Percentiles rank a stretch among this genome's conserved stretches.
Evolutionary conservation across 2,329 filamentous ascomycete genomes (phyloP).

Genomic region (Trichophyton verrucosum): DNA sequence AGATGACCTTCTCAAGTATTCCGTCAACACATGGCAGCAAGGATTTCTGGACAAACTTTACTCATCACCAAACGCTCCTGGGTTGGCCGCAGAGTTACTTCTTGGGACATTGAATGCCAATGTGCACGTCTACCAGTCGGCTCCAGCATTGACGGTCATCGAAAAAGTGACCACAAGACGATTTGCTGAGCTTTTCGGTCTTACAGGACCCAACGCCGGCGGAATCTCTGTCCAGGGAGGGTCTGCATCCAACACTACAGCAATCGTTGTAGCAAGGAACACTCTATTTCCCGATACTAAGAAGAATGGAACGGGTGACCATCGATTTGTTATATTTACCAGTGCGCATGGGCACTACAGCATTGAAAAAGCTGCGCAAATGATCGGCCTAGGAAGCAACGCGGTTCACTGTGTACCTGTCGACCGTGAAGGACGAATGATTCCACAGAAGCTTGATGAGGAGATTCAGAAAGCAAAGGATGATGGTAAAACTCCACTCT

Average conservation of each 20-base stretch:
- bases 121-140: slow-evolving; percentile 86
- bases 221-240: slow-evolving; percentile 71
- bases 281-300: slow-evolving; percentile 71
- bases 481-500: slow-evolving; percentile 70
- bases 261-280: slow-evolving; percentile 79
- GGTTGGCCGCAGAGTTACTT: slow-evolving; percentile 71
- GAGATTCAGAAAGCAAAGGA: slow-evolving; percentile 49
- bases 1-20: slow-evolving; percentile 62
- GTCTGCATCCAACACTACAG: slow-evolving; percentile 70
- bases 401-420: slow-evolving; percentile 65
- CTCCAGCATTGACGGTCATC: slow-evolving; percentile 72
- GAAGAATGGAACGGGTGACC: slow-evolving; percentile 50
- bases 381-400: slow-evolving; percentile 66
- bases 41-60: slow-evolving; percentile 95
- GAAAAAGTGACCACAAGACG: slow-evolving; percentile 69
- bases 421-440: slow-evolving; percentile 60
- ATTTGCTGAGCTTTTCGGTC: slow-evolving; percentile 65
- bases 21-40: slow-evolving; percentile 97
- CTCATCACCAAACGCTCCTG: slow-evolving; percentile 75
- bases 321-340: slow-evolving; percentile 72
- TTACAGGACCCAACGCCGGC: slow-evolving; percentile 54
- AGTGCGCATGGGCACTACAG: slow-evolving; percentile 86
- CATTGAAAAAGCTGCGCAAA: slow-evolving; percentile 86
- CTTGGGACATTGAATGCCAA: slow-evolving; percentile 86
- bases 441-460: slow-evolving; percentile 50